Base-by-base conservation (phyloP, 1,284 basidiomycete species). In the Neolentinus lepideus region DNA sequence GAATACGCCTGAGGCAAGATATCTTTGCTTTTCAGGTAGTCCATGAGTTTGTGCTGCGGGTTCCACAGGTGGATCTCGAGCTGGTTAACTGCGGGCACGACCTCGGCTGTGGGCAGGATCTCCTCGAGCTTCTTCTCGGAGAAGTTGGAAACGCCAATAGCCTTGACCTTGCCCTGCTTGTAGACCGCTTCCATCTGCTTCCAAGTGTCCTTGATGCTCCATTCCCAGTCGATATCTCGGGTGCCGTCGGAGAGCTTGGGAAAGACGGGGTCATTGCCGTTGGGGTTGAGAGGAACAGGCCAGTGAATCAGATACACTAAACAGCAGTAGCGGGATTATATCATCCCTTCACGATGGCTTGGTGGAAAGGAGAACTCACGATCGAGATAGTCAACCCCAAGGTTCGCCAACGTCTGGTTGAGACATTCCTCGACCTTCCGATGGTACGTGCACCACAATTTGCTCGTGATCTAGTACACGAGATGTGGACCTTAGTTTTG, bases 1-100 rank as follows among this genome's bases (percentile, higher is more conserved):
- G 88, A 92, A 71, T 93, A 94, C 0, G 91, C 91, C 68, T 92
- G 80, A 0, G 89, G 74, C 26, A 84, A 70, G 63, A 95, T 94
- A 33, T 75, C 77, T 67, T 91, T 84, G 33, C 75, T 72, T 64
- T 80, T 77, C 66, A 90, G 78, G 71, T 83, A 93, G 16, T 74
- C 69, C 56, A 88, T 63, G 51, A 93, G 79, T 56, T 84, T 77
- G 68, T 85, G 84, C 64, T 93, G 84, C 0, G 88, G 88, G 70
- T 88, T 88, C 69, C 86, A 88, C 21, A 88, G 71, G 68, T 91
- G 89, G 27, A 91, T 72, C 67, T 91, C 90, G 55, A 91, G 73
- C 82, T 83, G 81, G 70, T 85, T 77, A 19, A 77, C 76, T 1
- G 79, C 81, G 6, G 83, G 82, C 1, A 76, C 67, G 59, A 81